These are phyloP conservation scores for Pinus taeda DNA, from an alignment of 75 land plant genomes.

Conservation along the genomic window DNA sequence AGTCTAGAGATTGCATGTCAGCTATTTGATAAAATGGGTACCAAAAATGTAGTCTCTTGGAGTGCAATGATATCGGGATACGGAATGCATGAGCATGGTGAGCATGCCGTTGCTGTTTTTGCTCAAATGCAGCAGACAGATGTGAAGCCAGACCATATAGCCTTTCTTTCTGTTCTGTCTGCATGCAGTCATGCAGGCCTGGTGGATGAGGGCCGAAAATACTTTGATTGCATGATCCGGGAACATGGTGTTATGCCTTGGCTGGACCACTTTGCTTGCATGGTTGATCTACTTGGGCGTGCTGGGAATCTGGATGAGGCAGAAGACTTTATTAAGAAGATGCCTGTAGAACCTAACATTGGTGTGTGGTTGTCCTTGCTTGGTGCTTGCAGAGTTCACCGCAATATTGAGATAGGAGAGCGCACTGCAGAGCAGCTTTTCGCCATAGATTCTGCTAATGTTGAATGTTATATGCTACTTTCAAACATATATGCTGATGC, in stretches of 20 bases:
- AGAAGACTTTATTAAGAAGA: constrained; percentile 12
- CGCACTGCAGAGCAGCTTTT: constrained; percentile 8
- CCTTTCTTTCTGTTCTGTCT: constrained; percentile 15
- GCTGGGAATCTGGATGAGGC: constrained; percentile 14
- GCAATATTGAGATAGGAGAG: constrained; percentile 12
- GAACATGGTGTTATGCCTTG: constrained; percentile 1
- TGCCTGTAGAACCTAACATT: constrained; percentile 12
- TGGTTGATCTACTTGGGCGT: constrained; percentile 29
- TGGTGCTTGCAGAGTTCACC: constrained; percentile 23
- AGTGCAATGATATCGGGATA: constrained; percentile 25
- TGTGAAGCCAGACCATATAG: constrained; percentile 1
- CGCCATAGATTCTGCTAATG: constrained; percentile 11
- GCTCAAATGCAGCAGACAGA: constrained; percentile 11
- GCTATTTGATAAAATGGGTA: constrained; percentile 20
- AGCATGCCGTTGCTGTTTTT: constrained; percentile 10
- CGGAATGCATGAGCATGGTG: constrained; percentile 18
- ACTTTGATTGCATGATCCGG: constrained; percentile 9
- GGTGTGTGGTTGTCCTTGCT: constrained; percentile 22
- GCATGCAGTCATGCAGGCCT: constrained; percentile 27
- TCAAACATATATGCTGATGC: constrained; percentile 23
- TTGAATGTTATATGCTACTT: constrained; percentile 7
- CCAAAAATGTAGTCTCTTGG: constrained; percentile 12
- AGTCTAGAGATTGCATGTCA: constrained; percentile 7
- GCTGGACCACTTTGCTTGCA: constrained; percentile 15
- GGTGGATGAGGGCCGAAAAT: constrained; percentile 10